phyloP scores from a whole-genome alignment of 352 stramenopile genomes.

The Phytophthora cajani region DNA sequence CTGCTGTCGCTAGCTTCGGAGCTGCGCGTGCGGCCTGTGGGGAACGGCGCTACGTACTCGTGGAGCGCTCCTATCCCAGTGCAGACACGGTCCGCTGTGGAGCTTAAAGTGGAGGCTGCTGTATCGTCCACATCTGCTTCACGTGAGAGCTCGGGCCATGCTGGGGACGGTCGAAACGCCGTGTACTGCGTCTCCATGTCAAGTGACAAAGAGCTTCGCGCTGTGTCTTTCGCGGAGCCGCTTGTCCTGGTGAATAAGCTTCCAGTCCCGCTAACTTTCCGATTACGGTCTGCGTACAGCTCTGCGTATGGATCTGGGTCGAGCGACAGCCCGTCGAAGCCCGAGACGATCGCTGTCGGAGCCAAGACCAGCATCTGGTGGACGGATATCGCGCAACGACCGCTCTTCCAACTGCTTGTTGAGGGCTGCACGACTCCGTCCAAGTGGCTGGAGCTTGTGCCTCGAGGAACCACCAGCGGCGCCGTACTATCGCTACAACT shows the following conservation, averaged over 20 bases:
- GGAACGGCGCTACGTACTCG: conserved; percentile 44
- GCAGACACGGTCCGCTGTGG: conserved; percentile 64
- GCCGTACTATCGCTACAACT: conserved; percentile 70
- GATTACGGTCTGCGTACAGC: conserved; percentile 51
- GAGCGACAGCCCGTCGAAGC: conserved; percentile 40
- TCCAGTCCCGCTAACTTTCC: conserved; percentile 66
- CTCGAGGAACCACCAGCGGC: conserved; percentile 48
- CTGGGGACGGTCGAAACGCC: conserved; percentile 41
- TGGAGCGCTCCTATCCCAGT: conserved; percentile 85
- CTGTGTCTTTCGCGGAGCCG: conserved; percentile 71
- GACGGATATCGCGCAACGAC: conserved; percentile 66
- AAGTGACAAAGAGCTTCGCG: conserved; percentile 70
- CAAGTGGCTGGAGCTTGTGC: conserved; percentile 75
- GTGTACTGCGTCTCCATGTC: conserved; percentile 75
- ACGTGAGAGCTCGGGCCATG: conserved; percentile 25
- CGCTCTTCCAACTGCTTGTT: conserved; percentile 73
- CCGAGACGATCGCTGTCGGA: conserved; percentile 58
- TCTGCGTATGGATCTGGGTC: conserved; percentile 39
- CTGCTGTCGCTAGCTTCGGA: conserved; percentile 73
- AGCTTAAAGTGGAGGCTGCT: conserved; percentile 70
- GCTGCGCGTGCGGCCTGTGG: conserved; percentile 66
- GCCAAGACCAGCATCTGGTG: conserved; percentile 80
- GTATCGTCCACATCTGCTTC: conserved; percentile 36
- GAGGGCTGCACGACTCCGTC: conserved; percentile 64
- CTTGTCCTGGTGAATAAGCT: conserved; percentile 86